Evolutionary conservation across 345 rosid species (phyloP), one percentile per base, ranked within the genome.

Genomic region (Gossypium rotundifolium): DNA sequence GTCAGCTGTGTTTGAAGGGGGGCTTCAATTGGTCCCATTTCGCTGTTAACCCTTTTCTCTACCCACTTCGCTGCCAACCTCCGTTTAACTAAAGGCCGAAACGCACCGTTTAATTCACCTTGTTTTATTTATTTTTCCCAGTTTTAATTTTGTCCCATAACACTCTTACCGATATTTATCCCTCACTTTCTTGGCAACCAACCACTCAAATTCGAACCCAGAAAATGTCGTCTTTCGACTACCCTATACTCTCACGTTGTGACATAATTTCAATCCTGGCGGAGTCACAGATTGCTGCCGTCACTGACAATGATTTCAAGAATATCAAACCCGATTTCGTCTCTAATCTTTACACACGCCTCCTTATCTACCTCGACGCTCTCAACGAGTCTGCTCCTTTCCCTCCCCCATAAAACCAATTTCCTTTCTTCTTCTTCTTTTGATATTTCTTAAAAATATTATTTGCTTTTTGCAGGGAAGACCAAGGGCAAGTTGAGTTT

Each of bases 401-500:
- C 6, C 38, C 38, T 42, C 64, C 12, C 29, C 60, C 9, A 45
- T 14, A 25, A 16, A 23, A 44, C 20, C 18, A 45, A 13, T 46
- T 45, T 64, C 2, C 25, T 70, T 33, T 27, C 7, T 58, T 3
- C 13, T 58, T 11, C 11, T 58, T 22, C 10, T 2, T 53, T 18
- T 51, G 16, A 22, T 2, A 3, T 33, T 7, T 46, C 11, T 6
- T 5, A 13, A 6, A 5, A 10, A 33, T 17, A 40, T 16, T 22
- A 5, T 11, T 9, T 23, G 23, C 60, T 61, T 20, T 76, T 27
- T 75, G 70, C 77, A 93, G 99, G 70, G 98, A 89, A 73, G 97
- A 91, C 18, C 83, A 81, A 70, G 96, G 88, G 51, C 97, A 89
- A 71, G 75, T 91, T 76, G 97, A 88, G 55, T 93, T 93, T 70